Conservation (phyloP, 2,329 filamentous ascomycete genomes). For the Fusarium sarcochroum region DNA sequence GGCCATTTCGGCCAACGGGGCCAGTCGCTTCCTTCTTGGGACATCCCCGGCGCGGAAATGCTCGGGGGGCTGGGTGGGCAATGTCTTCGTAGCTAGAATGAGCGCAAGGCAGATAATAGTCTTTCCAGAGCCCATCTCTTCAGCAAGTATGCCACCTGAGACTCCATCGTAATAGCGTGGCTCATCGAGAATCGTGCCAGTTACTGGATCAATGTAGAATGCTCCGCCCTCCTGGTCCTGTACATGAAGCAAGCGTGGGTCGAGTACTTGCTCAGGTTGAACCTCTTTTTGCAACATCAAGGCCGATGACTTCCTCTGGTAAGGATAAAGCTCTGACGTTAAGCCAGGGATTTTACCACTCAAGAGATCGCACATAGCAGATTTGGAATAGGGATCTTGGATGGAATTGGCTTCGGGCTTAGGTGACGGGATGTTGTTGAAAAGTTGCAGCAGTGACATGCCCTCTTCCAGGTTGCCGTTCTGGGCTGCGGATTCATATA, state of each 20-base stretch:
- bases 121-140: constrained; percentile 88
- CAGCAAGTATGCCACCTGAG: constrained; percentile 82
- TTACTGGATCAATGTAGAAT: constrained; percentile 80
- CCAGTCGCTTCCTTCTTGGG: constrained; percentile 63
- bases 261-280: constrained; percentile 73
- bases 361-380: constrained; percentile 70
- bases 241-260: constrained; percentile 77
- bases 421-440: constrained; percentile 81
- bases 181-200: constrained; percentile 73
- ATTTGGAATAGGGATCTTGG: constrained; percentile 63
- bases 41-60: constrained; percentile 64
- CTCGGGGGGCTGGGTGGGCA: constrained; percentile 76
- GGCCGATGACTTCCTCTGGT: constrained; percentile 85
- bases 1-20: constrained; percentile 80
- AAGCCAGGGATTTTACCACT: constrained; percentile 68
- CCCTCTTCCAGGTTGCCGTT: constrained; percentile 55
- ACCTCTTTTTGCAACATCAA: constrained; percentile 87
- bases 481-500: constrained; percentile 15
- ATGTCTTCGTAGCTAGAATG: constrained; percentile 80
- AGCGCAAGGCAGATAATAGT: constrained; percentile 87
- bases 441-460: constrained; percentile 75
- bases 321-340: constrained; percentile 77
- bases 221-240: constrained; percentile 70
- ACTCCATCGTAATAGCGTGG: constrained; percentile 80
- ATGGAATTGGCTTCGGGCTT: constrained; percentile 66